Evolutionary conservation across 148 eudicot genomes (phyloP), one percentile per base, ranked within the genome.

Genomic region (Spergularia marina): DNA sequence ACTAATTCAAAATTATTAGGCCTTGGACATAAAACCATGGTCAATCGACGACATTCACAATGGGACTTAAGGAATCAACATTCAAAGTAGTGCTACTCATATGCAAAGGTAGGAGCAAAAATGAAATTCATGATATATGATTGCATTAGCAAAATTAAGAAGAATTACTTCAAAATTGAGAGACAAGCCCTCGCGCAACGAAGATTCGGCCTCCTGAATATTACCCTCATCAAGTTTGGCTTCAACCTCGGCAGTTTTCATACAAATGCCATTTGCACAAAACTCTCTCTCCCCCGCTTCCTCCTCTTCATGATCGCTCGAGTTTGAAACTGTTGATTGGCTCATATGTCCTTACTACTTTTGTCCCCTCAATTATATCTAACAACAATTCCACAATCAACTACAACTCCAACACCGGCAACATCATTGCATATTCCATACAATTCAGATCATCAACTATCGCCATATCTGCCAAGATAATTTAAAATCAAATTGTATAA

Each of bases 141-240:
- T 44, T 6, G 49, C 49, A 44, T 6, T 10, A 60, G 51, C 68
- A 65, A 34, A 30, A 16, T 36, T 17, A 52, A 10, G n/a, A 59
- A 25, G 65, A 65, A 18, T 16, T 78, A 94, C 98, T 94, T 94
- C 98, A 64, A 82, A 87, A 85, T 90, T 91, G 73, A 94, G 97
- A n/a, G 98, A 91, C 72, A 94, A 87, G 21, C 93, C 96, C 76
- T 94, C 97, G 41, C 97, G 90, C 81, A 94, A 82, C 49, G 91
- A 90, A 54, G 97, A 91, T 76, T 94, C 98, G 7, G 98, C 97
- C 83, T 94, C 96, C 51, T 89, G 87, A 73, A 91, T 90, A 74
- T 94, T 91, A 6, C 97, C 98, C 54, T 84, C 89, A 73, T 94
- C 89, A 13, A 94, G 98, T 78, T 89, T 94, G 20, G 89, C 95